These are phyloP conservation scores for Hypoxylon sp. DNA, from an alignment of 2,329 filamentous ascomycete genomes.

Conservation along the genomic window DNA sequence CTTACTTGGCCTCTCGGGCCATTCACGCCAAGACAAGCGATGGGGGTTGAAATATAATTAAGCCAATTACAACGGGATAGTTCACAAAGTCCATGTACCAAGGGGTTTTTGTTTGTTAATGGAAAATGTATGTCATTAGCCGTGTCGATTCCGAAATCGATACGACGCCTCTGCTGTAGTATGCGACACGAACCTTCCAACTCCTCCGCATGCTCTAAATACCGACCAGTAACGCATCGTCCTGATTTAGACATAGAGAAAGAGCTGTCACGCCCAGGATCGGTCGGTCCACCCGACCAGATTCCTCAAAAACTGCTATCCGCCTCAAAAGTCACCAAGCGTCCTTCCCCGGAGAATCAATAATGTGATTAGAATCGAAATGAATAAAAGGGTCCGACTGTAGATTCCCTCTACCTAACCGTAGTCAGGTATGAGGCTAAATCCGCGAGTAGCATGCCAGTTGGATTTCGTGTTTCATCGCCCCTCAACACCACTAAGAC, in stretches of 20 bases:
- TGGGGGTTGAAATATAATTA: not conserved
- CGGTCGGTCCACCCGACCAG: slow-evolving; percentile 29
- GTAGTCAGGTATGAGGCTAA: not conserved
- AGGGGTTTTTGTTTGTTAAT: slow-evolving; percentile 11
- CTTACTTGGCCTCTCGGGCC: not conserved
- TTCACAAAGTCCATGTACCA: not conserved
- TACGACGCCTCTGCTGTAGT: slow-evolving; percentile 32
- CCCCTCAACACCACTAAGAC: slow-evolving; percentile 17
- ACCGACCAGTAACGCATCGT: slow-evolving; percentile 34
- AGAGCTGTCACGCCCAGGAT: slow-evolving; percentile 40
- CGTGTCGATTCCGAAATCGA: slow-evolving; percentile 30
- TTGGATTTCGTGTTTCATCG: not conserved
- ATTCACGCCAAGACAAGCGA: not conserved
- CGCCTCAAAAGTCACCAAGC: slow-evolving; percentile 35
- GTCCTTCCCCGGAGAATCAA: slow-evolving; percentile 45
- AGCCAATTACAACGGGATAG: not conserved
- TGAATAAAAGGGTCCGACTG: slow-evolving; percentile 26
- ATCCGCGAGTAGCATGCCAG: not conserved
- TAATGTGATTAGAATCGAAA: slow-evolving; percentile 38
- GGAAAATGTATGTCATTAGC: slow-evolving; percentile 45
- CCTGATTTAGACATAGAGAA: slow-evolving; percentile 47
- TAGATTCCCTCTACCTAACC: not conserved
- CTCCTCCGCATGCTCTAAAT: slow-evolving; percentile 44
- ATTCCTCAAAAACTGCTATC: slow-evolving; percentile 27
- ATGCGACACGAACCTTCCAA: slow-evolving; percentile 45